Conservation (phyloP, 179 eudicot genomes). For the Vitellaria paradoxa region DNA sequence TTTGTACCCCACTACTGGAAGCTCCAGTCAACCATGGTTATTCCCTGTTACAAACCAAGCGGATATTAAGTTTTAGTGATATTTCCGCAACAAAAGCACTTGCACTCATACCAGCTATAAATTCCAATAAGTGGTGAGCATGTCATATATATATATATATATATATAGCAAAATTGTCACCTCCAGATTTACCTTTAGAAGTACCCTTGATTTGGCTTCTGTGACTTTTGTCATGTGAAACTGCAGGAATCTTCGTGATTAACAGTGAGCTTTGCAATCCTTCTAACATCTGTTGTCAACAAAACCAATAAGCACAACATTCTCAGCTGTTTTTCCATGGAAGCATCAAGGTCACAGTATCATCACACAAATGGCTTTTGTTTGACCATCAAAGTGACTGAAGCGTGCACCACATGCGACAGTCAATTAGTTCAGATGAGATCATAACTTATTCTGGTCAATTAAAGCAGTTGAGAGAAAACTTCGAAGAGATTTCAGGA, state of each 20-base stretch:
- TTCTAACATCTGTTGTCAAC: conserved; percentile 71
- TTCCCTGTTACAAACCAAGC: conserved; percentile 7
- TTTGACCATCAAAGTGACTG: not conserved
- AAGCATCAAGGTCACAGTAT: not conserved
- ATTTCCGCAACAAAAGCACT: not conserved
- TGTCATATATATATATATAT: not conserved
- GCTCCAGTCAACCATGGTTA: conserved; percentile 11
- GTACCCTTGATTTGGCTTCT: conserved; percentile 46
- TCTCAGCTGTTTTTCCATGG: not conserved
- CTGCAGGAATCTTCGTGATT: conserved; percentile 70
- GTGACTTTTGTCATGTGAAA: conserved; percentile 65
- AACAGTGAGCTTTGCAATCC: conserved; percentile 86
- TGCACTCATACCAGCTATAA: too few species aligned
- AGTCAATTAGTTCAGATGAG: not conserved
- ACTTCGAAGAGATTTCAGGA: too few species aligned
- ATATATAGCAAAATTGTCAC: not conserved
- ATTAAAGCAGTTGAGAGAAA: too few species aligned
- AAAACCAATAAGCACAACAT: not conserved
- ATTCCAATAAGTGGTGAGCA: not conserved
- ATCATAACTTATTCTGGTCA: not conserved
- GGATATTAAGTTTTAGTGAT: conserved; percentile 12
- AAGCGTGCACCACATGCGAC: not conserved
- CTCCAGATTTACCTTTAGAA: conserved; percentile 38
- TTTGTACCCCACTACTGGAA: not conserved
- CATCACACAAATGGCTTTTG: not conserved